Evolutionary conservation across 2,329 filamentous ascomycete species (phyloP).

Genomic region (Dothidotthia symphoricarpi): DNA sequence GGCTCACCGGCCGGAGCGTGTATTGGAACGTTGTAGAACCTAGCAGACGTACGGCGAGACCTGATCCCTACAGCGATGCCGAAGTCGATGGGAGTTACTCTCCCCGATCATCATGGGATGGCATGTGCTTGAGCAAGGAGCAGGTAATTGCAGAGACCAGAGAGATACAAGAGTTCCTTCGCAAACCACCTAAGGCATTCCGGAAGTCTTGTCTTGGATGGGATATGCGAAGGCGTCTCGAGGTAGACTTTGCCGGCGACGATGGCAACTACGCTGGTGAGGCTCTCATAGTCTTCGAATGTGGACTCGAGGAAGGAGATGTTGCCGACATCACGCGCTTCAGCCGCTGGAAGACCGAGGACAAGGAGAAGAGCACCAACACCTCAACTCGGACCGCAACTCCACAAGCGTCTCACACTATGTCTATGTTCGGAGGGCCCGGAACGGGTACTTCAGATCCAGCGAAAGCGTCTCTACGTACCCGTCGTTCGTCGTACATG

Average conservation of each 20-base stretch:
- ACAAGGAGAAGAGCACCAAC: slow-evolving; percentile 23
- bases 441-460: slow-evolving; percentile 28
- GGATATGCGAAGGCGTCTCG: slow-evolving; percentile 84
- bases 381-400: slow-evolving; percentile 17
- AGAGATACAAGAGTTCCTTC: slow-evolving; percentile 76
- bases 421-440: slow-evolving; percentile 55
- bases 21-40: slow-evolving; percentile 79
- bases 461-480: slow-evolving; percentile 15
- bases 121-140: slow-evolving; percentile 67
- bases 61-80: slow-evolving; percentile 70
- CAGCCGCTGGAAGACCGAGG: slow-evolving; percentile 53
- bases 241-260: slow-evolving; percentile 85
- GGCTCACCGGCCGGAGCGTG: slow-evolving; percentile 74
- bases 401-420: slow-evolving; percentile 15
- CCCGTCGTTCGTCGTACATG: slow-evolving; percentile 33
- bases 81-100: slow-evolving; percentile 70
- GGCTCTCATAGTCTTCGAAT: slow-evolving; percentile 69
- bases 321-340: slow-evolving; percentile 56
- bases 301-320: slow-evolving; percentile 63
- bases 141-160: slow-evolving; percentile 74
- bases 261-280: slow-evolving; percentile 77
- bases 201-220: slow-evolving; percentile 75
- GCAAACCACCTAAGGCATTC: slow-evolving; percentile 73
- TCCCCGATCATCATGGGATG: slow-evolving; percentile 72
- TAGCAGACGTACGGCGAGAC: slow-evolving; percentile 68